Base-by-base conservation (phyloP, 768 basidiomycete genomes). In the Hortiboletus campestris region DNA sequence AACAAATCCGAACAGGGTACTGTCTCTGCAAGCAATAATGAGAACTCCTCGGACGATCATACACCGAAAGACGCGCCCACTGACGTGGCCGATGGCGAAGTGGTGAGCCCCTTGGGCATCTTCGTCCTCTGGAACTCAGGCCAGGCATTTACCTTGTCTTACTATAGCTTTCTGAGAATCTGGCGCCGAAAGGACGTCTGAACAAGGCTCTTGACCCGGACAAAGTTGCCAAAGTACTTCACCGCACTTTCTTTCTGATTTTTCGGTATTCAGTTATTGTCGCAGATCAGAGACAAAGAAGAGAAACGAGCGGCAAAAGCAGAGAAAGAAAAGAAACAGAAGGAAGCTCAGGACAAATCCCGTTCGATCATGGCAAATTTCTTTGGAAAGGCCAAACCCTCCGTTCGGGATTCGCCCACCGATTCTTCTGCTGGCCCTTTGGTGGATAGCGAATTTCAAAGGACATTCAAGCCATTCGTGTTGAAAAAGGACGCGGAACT, bases 301-400 rank as follows among this genome's bases (percentile, higher is more conserved):
- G 87, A 87, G 62, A 87, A 82, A 73, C 88, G 84, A 62, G 78
- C 76, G 0, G 86, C 84, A 11, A 89, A 83, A 63, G 78, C 74
- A 3, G 88, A 90, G 63, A 86, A 82, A 65, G 86, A 88, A 62
- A 85, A 81, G 74, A 89, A 84, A 67, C 81, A 81, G 57, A 82
- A 84, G 55, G 85, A 88, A 60, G 82, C 83, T 3, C 82, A 86
- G 49, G 80, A 82, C 51, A 91, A 84, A 70, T 89, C 91, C 5
- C 81, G 84, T 31, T 85, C 84, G 9, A 72, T 91, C 13, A 84
- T 96, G 84, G 80, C 82, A 1, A 88, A 74, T 66, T 94, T 93
- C 75, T 91, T 94, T 68, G 76, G 80, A 31, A 91, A 89, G 65
- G 68, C 81, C 10, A 83, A 82, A 61, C 51, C 69, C n/a, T 46